Evolutionary conservation across 2,329 filamentous ascomycete genomes (phyloP), one percentile per base, ranked within the genome.

Genomic region (Achaetomium macrosporum): DNA sequence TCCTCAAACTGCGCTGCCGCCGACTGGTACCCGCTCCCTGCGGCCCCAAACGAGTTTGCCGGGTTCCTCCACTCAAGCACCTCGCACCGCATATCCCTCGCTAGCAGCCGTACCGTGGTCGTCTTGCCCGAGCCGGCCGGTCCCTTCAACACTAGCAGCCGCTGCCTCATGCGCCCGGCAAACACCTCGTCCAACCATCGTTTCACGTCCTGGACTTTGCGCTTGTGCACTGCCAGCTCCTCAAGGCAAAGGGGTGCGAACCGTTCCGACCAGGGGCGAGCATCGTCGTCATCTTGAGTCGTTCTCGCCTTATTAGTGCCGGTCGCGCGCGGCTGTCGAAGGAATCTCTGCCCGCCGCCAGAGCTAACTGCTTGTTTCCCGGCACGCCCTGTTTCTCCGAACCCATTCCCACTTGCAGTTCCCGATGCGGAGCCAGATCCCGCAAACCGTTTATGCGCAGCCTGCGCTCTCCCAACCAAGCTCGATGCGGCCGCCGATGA

Each of bases 41-140:
- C 71, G 2, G 78, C 75, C 1, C 77, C 79, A 2, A 75, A 66
- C 1, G 79, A 79, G 1, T 78, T 81, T 1, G 80, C 76, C 1
- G 92, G 90, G 65, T 95, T 96, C 65, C 83, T 87, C 93, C 93
- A 99, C 69, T 97, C 90, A 31, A 93, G 73, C 30, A 97, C 72
- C 57, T 91, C 82, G 55, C 87, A 84, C 1, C 78, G 80, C 73
- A 97, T 74, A n/a, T 87, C 82, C 57, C 82, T 82, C 5, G 91
- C 86, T 35, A 99, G 77, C 19, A 96, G 73, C 11, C 81, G 80
- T 48, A 97, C 65, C 0, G 92, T 95, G 0, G 90, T 90, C 0
- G 93, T 97, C 71, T 99, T 99, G 30, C 90, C 93, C 33, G 88
- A 88, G 17, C 93, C 93, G 40, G 93, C 91, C 33, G 90, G 84